Percentiles rank a stretch among this genome's conserved stretches.
These are phyloP conservation scores for Aciculosporium take DNA, from an alignment of 2,329 filamentous ascomycete species.

Conservation along the genomic window DNA sequence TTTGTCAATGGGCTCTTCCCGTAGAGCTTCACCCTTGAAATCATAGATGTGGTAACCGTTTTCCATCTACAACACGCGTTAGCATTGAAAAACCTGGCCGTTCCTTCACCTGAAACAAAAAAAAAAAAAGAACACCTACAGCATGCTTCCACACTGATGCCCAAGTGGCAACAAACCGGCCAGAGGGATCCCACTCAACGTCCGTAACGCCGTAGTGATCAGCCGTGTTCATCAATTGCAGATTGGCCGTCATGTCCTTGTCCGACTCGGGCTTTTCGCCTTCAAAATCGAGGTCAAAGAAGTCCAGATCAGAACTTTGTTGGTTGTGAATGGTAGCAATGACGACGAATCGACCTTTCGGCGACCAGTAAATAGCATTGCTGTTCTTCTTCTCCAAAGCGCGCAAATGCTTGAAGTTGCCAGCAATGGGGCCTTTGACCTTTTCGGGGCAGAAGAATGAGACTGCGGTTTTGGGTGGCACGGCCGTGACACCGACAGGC, in stretches of 20 bases:
- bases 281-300: slow-evolving; percentile 96
- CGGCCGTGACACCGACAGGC: slow-evolving; percentile 59
- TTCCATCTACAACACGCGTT: slow-evolving; percentile 58
- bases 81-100: not conserved
- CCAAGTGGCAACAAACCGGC: slow-evolving; percentile 85
- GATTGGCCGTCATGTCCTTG: slow-evolving; percentile 86
- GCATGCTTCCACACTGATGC: slow-evolving; percentile 92
- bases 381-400: slow-evolving; percentile 98
- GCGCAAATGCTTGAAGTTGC: slow-evolving; percentile 92
- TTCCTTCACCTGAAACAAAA: not conserved
- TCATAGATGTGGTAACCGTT: slow-evolving; percentile 98
- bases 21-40: slow-evolving; percentile 78
- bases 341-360: slow-evolving; percentile 85
- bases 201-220: slow-evolving; percentile 98
- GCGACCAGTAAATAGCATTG: slow-evolving; percentile 99
- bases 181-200: slow-evolving; percentile 94
- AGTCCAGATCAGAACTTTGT: slow-evolving; percentile 90
- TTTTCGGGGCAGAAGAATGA: slow-evolving; percentile 97
- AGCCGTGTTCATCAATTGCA: slow-evolving; percentile 83
- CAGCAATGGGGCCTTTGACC: slow-evolving; percentile 62
- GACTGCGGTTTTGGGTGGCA: slow-evolving; percentile 85
- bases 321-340: slow-evolving; percentile 86
- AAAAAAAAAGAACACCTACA: no score
- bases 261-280: slow-evolving; percentile 87
- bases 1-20: slow-evolving; percentile 85